Evolutionary conservation across 2,329 filamentous ascomycete genomes (phyloP).

Genomic region (Pseudogymnoascus sp.): DNA sequence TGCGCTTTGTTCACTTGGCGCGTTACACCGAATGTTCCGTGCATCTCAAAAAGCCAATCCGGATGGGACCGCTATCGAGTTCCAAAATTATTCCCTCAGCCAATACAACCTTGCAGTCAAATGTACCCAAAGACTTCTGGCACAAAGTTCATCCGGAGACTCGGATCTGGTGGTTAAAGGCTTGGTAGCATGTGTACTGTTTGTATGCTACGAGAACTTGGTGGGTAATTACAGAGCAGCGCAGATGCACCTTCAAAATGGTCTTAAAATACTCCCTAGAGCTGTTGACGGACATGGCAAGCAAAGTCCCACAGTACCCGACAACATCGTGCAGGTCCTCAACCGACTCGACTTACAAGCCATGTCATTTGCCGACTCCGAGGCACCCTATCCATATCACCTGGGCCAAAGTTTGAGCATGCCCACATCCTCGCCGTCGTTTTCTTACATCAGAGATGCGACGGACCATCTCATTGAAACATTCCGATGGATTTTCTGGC

Average conservation of each 20-base stretch:
- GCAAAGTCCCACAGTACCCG: constrained; percentile 5
- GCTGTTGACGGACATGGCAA: neutral
- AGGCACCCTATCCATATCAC: neutral
- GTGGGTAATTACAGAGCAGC: constrained; percentile 9
- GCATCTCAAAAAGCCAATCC: neutral
- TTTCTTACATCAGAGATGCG: constrained; percentile 8
- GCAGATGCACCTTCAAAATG: constrained; percentile 15
- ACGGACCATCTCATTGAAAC: constrained; percentile 8
- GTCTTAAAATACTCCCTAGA: constrained; percentile 12
- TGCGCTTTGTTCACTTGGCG: constrained; percentile 14
- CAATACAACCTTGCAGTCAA: constrained; percentile 15
- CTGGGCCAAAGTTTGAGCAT: neutral
- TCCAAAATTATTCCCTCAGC: constrained; percentile 8
- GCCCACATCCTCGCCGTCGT: neutral
- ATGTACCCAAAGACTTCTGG: constrained; percentile 9
- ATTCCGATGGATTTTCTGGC: constrained; percentile 13
- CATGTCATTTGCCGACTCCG: neutral
- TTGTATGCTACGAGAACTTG: constrained; percentile 17
- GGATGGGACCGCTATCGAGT: neutral
- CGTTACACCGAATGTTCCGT: constrained; percentile 12
- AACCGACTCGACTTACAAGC: constrained; percentile 14
- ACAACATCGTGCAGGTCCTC: constrained; percentile 11
- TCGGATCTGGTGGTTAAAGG: neutral
- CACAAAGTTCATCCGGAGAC: neutral
- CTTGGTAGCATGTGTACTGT: constrained; percentile 17